phyloP scores from a whole-genome alignment of 2,329 filamentous ascomycete genomes.

The Penicillium sp. region DNA sequence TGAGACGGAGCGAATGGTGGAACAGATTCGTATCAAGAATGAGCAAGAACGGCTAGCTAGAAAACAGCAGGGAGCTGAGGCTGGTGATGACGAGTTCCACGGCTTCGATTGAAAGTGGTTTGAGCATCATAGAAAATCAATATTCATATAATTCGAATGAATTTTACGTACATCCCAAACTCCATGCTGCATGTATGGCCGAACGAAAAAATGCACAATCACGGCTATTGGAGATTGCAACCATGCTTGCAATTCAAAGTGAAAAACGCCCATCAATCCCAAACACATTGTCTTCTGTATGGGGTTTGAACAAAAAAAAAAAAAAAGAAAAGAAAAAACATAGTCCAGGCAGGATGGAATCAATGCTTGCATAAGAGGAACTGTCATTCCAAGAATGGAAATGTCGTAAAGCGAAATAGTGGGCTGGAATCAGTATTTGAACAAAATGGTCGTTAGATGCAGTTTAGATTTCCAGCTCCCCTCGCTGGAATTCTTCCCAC shows the following conservation, averaged over 20 bases:
- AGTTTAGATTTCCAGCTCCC: neutral
- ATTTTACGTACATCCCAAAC: neutral
- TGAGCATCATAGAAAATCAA: neutral
- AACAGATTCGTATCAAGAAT: slow-evolving; percentile 61
- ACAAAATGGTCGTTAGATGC: neutral
- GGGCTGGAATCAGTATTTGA: neutral
- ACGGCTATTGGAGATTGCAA: neutral
- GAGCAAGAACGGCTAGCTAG: slow-evolving; percentile 26
- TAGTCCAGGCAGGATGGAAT: too few relatives aligned
- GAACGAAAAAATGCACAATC: neutral
- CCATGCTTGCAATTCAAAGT: neutral
- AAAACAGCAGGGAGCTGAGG: slow-evolving; percentile 18
- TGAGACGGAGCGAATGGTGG: slow-evolving; percentile 64
- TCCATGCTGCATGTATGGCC: neutral
- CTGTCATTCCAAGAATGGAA: neutral
- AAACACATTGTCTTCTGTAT: neutral
- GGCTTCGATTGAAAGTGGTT: slow-evolving; percentile 50
- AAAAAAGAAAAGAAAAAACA: too few relatives aligned
- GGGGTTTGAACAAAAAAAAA: too few relatives aligned
- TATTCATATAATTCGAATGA: neutral
- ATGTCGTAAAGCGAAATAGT: neutral
- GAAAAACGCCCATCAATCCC: neutral
- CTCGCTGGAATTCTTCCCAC: neutral
- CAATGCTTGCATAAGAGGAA: neutral
- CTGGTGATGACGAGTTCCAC: slow-evolving; percentile 51